Base-by-base conservation (phyloP, 106 monocot species). In the Phalaenopsis equestris region DNA sequence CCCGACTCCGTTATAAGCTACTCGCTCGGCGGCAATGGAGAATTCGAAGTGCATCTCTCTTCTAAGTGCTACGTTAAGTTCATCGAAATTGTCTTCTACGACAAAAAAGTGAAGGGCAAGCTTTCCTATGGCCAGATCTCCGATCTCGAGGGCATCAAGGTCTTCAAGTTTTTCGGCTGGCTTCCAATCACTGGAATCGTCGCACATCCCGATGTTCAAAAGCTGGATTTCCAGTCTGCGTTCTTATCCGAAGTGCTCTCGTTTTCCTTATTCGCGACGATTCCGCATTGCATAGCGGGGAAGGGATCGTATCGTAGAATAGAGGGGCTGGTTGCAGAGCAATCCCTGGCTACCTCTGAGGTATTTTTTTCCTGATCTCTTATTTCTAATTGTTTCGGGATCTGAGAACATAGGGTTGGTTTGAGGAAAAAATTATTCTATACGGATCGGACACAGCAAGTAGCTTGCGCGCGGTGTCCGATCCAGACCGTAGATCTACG, bases 121-220 rank as follows among this genome's bases (percentile, higher is more conserved):
- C 75, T 95, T 77, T 78, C 84, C 36, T 87, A 89, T 77, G 95
- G 95, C 55, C 24, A 38, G 47, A 92, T 95, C 84, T 79, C 87
- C 42, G 79, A 89, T 49, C 78, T 95, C 16, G 77, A 81, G 4
- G 95, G 95, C 21, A 84, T 91, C 80, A 78, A 90, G 83, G 90
- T 78, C 46, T 85, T 87, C 84, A 90, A 91, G 81, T 18, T 94
- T 73, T 90, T 95, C 84, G 10, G 87, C 56, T 95, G 95, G 95
- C 68, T 92, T 61, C 72, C 81, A 24, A 42, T 95, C 80, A 83
- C 86, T 9, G 84, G 83, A 30, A 92, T 95, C 36, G 79, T 74
- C 39, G 90, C 86, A 47, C 65, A 82, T 61, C 52, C 78, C 15
- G 84, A 64, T 37, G 38, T 42, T 10, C 55, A 80, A 11, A 52